Percentiles rank a stretch among this genome's conserved stretches.
Conservation (phyloP, 164 flowering plant species). For the Euptelea pleiosperma region DNA sequence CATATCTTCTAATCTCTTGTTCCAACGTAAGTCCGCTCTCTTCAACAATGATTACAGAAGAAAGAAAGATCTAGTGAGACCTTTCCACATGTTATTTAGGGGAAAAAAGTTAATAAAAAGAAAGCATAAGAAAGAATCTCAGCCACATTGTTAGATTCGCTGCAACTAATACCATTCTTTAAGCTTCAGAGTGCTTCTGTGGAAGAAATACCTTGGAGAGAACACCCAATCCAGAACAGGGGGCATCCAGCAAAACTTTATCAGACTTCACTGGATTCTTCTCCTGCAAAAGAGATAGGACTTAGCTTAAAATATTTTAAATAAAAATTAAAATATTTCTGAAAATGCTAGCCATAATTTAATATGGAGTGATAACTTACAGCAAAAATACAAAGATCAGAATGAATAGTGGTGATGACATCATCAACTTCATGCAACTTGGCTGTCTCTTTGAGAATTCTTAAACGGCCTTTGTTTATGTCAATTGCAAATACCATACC, state of each 20-base stretch:
- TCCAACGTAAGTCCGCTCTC: constrained; percentile 97
- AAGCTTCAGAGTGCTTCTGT: not conserved
- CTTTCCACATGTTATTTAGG: not conserved
- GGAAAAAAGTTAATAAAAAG: too few relatives aligned
- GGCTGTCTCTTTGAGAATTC: constrained; percentile 84
- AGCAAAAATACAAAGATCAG: constrained; percentile 62
- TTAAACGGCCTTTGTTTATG: constrained; percentile 71
- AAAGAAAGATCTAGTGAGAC: not conserved
- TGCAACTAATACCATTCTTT: not conserved
- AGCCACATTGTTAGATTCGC: constrained; percentile 6
- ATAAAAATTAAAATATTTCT: too few relatives aligned
- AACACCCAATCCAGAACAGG: constrained; percentile 93
- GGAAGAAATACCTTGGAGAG: constrained; percentile 70
- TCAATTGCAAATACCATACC: constrained; percentile 81
- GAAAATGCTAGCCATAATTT: not conserved
- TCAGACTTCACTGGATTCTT: constrained; percentile 41
- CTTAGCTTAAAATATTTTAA: too few relatives aligned
- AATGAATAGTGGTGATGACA: constrained; percentile 56
- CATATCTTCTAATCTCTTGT: constrained; percentile 74
- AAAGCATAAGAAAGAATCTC: not conserved
- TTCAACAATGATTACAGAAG: constrained; percentile 21
- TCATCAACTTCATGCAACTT: constrained; percentile 55
- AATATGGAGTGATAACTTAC: constrained; percentile 34
- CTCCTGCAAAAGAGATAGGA: constrained; percentile 47
- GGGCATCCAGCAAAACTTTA: constrained; percentile 89